phyloP scores from a whole-genome alignment of 495 filamentous ascomycete species.

The Penicillium tannophilum region DNA sequence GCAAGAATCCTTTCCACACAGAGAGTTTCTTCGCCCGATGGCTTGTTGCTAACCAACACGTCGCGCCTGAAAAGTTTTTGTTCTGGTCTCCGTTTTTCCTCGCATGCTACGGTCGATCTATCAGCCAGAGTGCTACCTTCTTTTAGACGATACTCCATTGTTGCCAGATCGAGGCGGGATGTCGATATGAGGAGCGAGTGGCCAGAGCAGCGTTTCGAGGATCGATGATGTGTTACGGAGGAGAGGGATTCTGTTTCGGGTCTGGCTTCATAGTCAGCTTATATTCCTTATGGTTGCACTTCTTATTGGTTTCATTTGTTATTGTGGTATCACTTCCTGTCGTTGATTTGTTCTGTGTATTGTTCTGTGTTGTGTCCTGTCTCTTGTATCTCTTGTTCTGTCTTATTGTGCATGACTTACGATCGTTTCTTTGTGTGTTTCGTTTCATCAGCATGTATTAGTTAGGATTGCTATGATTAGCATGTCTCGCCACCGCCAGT shows the following conservation, averaged over 20 bases:
- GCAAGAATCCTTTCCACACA: constrained; percentile 33
- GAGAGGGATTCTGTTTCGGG: not conserved
- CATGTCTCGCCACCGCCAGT: too few relatives aligned
- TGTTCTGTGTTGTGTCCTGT: too few relatives aligned
- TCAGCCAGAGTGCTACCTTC: constrained; percentile 32
- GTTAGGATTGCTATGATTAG: too few relatives aligned
- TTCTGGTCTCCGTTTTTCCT: constrained; percentile 44
- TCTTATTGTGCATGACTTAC: too few relatives aligned
- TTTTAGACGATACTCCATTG: not conserved
- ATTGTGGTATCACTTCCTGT: too few relatives aligned
- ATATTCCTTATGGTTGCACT: not conserved
- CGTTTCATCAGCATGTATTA: too few relatives aligned
- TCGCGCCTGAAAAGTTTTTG: constrained; percentile 21
- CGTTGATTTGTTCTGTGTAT: too few relatives aligned
- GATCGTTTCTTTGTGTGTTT: too few relatives aligned
- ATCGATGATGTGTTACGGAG: not conserved
- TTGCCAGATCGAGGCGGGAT: not conserved
- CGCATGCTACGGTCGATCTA: constrained; percentile 37
- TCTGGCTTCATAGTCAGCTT: not conserved
- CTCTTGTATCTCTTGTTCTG: too few relatives aligned
- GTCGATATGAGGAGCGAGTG: not conserved
- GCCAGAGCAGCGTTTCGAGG: not conserved
- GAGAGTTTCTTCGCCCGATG: constrained; percentile 39
- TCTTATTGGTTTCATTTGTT: not conserved
- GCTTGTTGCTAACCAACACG: constrained; percentile 31